phyloP scores from a whole-genome alignment of 2,329 filamentous ascomycete species.

The Scytalidium lignicola region DNA sequence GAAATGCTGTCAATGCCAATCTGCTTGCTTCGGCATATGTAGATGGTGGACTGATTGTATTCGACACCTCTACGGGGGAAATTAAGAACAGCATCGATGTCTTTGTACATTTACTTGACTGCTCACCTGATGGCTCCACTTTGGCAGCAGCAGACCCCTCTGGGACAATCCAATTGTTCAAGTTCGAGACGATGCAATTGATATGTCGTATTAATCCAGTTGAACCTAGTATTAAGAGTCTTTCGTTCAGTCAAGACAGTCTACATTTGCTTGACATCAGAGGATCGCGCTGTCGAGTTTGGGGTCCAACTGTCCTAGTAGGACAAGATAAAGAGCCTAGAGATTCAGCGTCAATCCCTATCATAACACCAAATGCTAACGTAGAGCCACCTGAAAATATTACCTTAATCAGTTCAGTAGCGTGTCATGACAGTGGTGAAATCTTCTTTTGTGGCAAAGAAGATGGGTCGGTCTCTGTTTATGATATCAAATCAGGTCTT shows the following conservation, averaged over 20 bases:
- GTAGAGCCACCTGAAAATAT: slow-evolving; percentile 3
- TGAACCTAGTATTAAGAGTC: slow-evolving; percentile 24
- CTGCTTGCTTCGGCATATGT: neutral
- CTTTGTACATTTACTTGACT: slow-evolving; percentile 11
- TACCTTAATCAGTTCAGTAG: slow-evolving; percentile 18
- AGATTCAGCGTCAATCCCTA: neutral
- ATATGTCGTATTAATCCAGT: slow-evolving; percentile 23
- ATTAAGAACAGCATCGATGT: slow-evolving; percentile 4
- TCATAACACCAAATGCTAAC: neutral
- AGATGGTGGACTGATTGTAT: neutral
- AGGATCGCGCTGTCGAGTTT: slow-evolving; percentile 31
- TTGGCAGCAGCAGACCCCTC: slow-evolving; percentile 20
- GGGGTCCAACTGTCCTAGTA: slow-evolving; percentile 30
- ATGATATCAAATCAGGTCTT: slow-evolving; percentile 14
- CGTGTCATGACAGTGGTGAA: slow-evolving; percentile 10
- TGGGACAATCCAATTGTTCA: slow-evolving; percentile 23
- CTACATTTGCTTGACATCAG: slow-evolving; percentile 31
- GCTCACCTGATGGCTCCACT: slow-evolving; percentile 20
- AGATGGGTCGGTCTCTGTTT: slow-evolving; percentile 21
- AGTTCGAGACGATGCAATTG: slow-evolving; percentile 24
- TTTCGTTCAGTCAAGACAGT: slow-evolving; percentile 29
- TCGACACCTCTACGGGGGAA: neutral
- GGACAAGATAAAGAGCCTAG: slow-evolving; percentile 4
- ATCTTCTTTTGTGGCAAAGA: slow-evolving; percentile 22
- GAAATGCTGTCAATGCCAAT: neutral